Evolutionary conservation across 805 yeast genomes (phyloP), one percentile per base, ranked within the genome.

Genomic region (Candida fluviatilis): DNA sequence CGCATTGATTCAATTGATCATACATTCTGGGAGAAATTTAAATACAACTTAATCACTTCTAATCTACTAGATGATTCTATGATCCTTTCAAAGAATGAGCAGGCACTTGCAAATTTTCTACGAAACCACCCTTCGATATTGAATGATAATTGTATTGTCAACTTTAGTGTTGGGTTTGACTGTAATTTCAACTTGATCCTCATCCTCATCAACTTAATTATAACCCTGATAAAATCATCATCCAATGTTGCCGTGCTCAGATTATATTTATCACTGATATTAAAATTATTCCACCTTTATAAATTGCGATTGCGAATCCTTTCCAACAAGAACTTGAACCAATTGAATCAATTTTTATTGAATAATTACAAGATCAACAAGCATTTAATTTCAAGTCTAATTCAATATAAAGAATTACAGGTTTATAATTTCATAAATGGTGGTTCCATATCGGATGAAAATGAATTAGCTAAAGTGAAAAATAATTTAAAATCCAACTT

Each of bases 1-100:
- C 38, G 49, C 0, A 36, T 52, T 33, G 45, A 51, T 21, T 40
- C 39, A 8, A 43, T 42, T 21, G 18, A 27, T 10, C 37, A 38
- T 6, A 52, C 53, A 39, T 60, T 66, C 34, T 58, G 65, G 63
- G 74, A 69, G 39, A 57, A 57, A 40, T 66, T 68, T 57, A 68
- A 66, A 48, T 69, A 68, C 46, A 59, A 53, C 42, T 43, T 69
- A 21, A 52, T 69, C 3, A 50, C 64, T 4, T 64, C 71, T 4
- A 62, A 62, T 38, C 49, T 69, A 11, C 43, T 69, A 29, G 72
- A 69, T 39, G 69, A 65, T 38, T 47, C 69, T 3, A 59, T 68
- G 60, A 59, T 64, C 17, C 48, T 67, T n/a, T 66, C 72, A 14
- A 68, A 68, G 37, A 66, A 64, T 36, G 71, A 69, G 26, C 69